These are phyloP conservation scores for Marvania coccoides DNA, from an alignment of 139 green algal genomes.

Conservation along the genomic window DNA sequence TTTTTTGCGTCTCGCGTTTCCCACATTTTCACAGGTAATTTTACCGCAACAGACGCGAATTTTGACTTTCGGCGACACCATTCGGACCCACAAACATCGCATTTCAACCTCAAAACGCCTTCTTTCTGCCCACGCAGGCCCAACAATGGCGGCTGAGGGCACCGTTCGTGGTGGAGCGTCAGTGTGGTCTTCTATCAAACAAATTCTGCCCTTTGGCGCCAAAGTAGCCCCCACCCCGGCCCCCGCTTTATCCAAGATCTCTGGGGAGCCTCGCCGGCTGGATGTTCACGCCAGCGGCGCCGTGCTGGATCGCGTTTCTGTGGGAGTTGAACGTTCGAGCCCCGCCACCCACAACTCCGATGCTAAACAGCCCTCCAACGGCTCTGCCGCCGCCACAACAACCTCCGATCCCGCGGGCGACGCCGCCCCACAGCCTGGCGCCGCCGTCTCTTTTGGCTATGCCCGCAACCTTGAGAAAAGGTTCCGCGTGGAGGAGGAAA, in stretches of 20 bases:
- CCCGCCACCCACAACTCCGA: no score
- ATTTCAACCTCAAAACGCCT: no score
- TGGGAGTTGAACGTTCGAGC: no score
- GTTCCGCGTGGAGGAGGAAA: constrained; percentile 14
- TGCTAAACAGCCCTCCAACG: background rate
- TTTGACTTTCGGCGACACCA: no score
- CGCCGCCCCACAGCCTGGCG: background rate
- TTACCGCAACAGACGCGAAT: no score
- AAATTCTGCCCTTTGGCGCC: background rate
- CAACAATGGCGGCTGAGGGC: background rate
- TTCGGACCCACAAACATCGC: no score
- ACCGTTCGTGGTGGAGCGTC: background rate
- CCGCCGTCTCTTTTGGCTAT: constrained; percentile 20
- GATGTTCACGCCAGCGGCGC: background rate
- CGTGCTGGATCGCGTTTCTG: background rate
- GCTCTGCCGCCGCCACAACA: background rate
- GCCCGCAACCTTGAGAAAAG: background rate
- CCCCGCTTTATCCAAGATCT: background rate
- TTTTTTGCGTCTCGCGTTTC: no score
- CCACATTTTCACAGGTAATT: no score
- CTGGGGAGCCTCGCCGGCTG: background rate
- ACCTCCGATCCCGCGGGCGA: background rate
- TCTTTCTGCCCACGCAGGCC: no score
- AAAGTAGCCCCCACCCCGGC: background rate
- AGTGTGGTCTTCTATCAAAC: background rate